Evolutionary conservation across 2,329 filamentous ascomycete species (phyloP).

Genomic region (Aspergillus aculeatus): DNA sequence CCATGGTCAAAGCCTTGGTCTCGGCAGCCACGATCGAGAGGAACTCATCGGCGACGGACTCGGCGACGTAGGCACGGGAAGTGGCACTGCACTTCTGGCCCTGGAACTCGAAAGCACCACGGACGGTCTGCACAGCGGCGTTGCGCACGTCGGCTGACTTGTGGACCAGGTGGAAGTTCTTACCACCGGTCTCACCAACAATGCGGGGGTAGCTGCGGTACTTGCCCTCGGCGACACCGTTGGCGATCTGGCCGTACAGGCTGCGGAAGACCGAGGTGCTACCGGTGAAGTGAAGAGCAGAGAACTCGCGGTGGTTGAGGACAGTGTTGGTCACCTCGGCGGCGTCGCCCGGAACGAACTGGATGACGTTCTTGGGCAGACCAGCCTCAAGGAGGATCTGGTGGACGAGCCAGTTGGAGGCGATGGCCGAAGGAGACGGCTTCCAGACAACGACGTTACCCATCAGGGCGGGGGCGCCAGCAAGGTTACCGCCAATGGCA

Average conservation of each 20-base stretch:
- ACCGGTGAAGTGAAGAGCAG: slow-evolving; percentile 92
- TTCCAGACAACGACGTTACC: slow-evolving; percentile 98
- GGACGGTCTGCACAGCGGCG: slow-evolving; percentile 76
- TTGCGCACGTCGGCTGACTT: slow-evolving; percentile 73
- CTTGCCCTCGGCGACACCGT: slow-evolving; percentile 74
- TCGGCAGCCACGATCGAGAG: slow-evolving; percentile 66
- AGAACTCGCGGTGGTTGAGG: slow-evolving; percentile 75
- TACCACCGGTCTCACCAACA: slow-evolving; percentile 86
- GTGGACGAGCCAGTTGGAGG: slow-evolving; percentile 89
- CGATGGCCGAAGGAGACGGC: slow-evolving; percentile 83
- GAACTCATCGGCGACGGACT: slow-evolving; percentile 72
- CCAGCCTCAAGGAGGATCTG: slow-evolving; percentile 89
- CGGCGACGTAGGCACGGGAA: slow-evolving; percentile 74
- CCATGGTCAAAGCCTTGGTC: slow-evolving; percentile 68
- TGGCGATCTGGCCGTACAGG: slow-evolving; percentile 82
- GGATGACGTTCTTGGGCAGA: slow-evolving; percentile 83
- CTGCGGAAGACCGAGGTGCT: slow-evolving; percentile 88
- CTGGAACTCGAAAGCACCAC: slow-evolving; percentile 86
- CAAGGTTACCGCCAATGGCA: slow-evolving; percentile 85
- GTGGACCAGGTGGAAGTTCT: slow-evolving; percentile 90
- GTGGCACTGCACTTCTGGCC: slow-evolving; percentile 90
- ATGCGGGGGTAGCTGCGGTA: slow-evolving; percentile 86
- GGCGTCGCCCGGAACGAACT: slow-evolving; percentile 88
- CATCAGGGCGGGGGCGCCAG: slow-evolving; percentile 78
- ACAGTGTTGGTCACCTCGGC: slow-evolving; percentile 77